These are phyloP conservation scores for Trypanosoma rangeli DNA, from an alignment of 208 protist genomes.

Conservation along the genomic window DNA sequence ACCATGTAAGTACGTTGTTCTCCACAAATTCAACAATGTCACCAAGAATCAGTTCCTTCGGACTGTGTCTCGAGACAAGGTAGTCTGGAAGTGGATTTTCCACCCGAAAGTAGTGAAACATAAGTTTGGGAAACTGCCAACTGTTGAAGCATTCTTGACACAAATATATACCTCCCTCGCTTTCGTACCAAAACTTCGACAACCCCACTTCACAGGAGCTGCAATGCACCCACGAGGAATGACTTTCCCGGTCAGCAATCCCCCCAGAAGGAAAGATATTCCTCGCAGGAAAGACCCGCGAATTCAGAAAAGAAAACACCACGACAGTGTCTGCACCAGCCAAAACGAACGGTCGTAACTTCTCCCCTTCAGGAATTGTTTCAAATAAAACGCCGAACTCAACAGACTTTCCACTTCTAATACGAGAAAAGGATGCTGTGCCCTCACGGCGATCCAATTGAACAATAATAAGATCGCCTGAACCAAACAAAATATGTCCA, in stretches of 20 bases:
- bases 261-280: constrained; percentile 62
- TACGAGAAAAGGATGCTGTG: constrained; percentile 71
- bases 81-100: constrained; percentile 50
- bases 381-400: constrained; percentile 87
- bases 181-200: constrained; percentile 60
- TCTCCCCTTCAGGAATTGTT: constrained; percentile 40
- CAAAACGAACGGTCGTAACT: constrained; percentile 69
- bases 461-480: constrained; percentile 71
- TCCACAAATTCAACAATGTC: constrained; percentile 80
- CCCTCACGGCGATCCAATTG: constrained; percentile 59
- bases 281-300: constrained; percentile 68
- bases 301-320: constrained; percentile 79
- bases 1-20: constrained; percentile 68
- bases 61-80: constrained; percentile 57
- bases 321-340: constrained; percentile 65
- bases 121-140: constrained; percentile 73
- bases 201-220: constrained; percentile 42
- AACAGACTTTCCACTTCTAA: constrained; percentile 53
- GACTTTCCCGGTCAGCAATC: constrained; percentile 34
- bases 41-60: constrained; percentile 46
- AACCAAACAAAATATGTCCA: constrained; percentile 59
- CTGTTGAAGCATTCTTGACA: constrained; percentile 79
- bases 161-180: constrained; percentile 54
- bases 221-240: constrained; percentile 15
- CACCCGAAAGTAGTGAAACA: constrained; percentile 51